A percentile compares a stretch with the other conserved stretches of the same genome.
Evolutionary conservation across 108 stramenopile genomes (phyloP).

Genomic region (Epithemia pelagica): DNA sequence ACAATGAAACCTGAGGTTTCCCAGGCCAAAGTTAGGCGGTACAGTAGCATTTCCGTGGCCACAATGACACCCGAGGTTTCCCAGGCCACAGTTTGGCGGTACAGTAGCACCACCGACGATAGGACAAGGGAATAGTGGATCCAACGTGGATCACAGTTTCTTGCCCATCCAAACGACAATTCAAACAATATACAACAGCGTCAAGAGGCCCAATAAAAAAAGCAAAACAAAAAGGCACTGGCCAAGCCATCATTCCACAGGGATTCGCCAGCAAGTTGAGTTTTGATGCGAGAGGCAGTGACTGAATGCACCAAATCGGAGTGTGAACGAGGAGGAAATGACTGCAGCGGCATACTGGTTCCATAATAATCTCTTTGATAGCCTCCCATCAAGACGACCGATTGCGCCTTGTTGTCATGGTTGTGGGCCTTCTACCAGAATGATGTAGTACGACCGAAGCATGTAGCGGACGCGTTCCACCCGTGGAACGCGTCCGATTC

Average conservation of each 20-base stretch:
- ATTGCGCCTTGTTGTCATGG: background rate
- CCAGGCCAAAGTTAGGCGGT: background rate
- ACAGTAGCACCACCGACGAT: conserved; percentile 78
- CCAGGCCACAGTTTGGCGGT: conserved; percentile 54
- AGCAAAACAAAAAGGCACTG: conserved; percentile 87
- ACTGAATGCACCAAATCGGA: conserved; percentile 1
- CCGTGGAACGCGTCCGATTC: too few relatives aligned
- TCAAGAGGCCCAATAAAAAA: conserved; percentile 43
- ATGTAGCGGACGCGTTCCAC: too few relatives aligned
- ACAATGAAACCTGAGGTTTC: background rate
- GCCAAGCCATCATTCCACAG: conserved; percentile 88
- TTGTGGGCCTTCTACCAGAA: too few relatives aligned
- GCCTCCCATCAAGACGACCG: background rate
- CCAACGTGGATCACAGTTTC: conserved; percentile 79
- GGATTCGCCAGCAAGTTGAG: conserved; percentile 72
- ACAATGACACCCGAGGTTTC: conserved; percentile 40
- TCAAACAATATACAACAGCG: conserved; percentile 28
- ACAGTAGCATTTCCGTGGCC: conserved; percentile 43
- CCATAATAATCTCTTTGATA: too few relatives aligned
- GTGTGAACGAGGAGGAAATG: background rate
- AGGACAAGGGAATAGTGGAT: conserved; percentile 68
- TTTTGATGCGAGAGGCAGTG: conserved; percentile 60
- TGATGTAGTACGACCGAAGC: too few relatives aligned
- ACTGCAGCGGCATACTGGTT: background rate
- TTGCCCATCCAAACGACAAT: conserved; percentile 56